A percentile compares a stretch with the other conserved stretches of the same genome.
Conservation (phyloP, 768 basidiomycete species). For the Amanita jacksonii region DNA sequence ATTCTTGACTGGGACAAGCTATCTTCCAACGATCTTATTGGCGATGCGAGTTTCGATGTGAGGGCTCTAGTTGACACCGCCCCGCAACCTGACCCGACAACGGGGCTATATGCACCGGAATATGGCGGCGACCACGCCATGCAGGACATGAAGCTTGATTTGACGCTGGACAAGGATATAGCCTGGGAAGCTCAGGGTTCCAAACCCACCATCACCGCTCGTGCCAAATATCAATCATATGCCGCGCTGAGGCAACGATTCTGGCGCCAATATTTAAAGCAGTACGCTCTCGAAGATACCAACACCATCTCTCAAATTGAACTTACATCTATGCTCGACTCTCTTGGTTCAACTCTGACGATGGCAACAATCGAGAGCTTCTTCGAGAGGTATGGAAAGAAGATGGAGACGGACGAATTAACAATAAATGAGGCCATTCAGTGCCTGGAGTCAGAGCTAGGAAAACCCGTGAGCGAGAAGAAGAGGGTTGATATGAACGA, state of each 20-base stretch:
- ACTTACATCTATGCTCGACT: slow-evolving; percentile 92
- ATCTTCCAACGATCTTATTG: slow-evolving; percentile 80
- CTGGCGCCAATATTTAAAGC: slow-evolving; percentile 81
- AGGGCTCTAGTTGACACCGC: slow-evolving; percentile 58
- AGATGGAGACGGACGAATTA: slow-evolving; percentile 58
- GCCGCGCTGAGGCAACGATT: slow-evolving; percentile 83
- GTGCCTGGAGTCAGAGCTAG: slow-evolving; percentile 80
- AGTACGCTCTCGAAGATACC: slow-evolving; percentile 87
- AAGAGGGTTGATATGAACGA: slow-evolving; percentile 48
- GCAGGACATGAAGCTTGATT: slow-evolving; percentile 60
- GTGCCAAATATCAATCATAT: slow-evolving; percentile 94
- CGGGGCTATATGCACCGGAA: slow-evolving; percentile 44
- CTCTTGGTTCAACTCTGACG: slow-evolving; percentile 88
- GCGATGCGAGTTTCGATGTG: slow-evolving; percentile 66
- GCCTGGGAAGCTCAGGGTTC: slow-evolving; percentile 75
- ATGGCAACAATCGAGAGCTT: slow-evolving; percentile 70
- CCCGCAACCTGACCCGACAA: slow-evolving; percentile 51
- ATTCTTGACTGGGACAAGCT: slow-evolving; percentile 98
- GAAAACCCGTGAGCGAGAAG: slow-evolving; percentile 63
- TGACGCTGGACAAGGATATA: slow-evolving; percentile 52
- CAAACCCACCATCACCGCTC: slow-evolving; percentile 57
- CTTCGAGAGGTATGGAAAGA: slow-evolving; percentile 64
- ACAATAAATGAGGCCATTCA: slow-evolving; percentile 71
- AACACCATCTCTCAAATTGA: slow-evolving; percentile 70
- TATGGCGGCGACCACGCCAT: slow-evolving; percentile 55